phyloP scores from a whole-genome alignment of 2,329 filamentous ascomycete genomes.

The Gliomastix tumulicola region DNA sequence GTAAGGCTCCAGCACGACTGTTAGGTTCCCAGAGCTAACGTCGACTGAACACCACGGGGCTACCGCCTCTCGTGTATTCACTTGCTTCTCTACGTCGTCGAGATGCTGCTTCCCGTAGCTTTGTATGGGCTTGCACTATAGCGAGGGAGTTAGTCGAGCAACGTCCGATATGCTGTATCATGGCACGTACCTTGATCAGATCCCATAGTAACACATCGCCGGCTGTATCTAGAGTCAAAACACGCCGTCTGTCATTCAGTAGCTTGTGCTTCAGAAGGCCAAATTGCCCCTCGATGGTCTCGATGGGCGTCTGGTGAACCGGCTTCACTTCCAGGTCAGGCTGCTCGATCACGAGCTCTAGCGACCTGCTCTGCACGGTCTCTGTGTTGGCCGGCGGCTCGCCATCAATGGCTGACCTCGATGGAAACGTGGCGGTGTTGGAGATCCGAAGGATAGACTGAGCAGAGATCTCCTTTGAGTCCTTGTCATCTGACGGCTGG shows the following conservation, averaged over 20 bases:
- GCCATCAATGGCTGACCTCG: constrained; percentile 41
- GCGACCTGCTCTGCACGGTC: constrained; percentile 26
- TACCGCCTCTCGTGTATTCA: constrained; percentile 84
- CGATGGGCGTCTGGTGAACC: constrained; percentile 61
- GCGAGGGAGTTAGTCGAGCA: constrained; percentile 1
- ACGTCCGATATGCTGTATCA: neutral
- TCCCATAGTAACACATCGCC: constrained; percentile 96
- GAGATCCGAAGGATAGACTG: constrained; percentile 77
- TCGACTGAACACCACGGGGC: constrained; percentile 96
- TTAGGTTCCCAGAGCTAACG: constrained; percentile 83
- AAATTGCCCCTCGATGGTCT: constrained; percentile 91
- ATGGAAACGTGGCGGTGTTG: constrained; percentile 72
- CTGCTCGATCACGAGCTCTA: constrained; percentile 18
- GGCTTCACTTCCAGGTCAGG: constrained; percentile 40
- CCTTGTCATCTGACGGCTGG: constrained; percentile 14
- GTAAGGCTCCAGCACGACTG: constrained; percentile 85
- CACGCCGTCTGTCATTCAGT: constrained; percentile 82
- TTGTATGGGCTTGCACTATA: constrained; percentile 74
- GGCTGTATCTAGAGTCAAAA: constrained; percentile 87
- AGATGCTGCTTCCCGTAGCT: constrained; percentile 93
- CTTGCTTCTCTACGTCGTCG: constrained; percentile 79
- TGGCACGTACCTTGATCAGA: constrained; percentile 69
- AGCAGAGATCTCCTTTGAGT: constrained; percentile 61
- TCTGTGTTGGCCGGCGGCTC: constrained; percentile 32
- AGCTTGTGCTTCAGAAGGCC: constrained; percentile 90